phyloP scores from a whole-genome alignment of 441 rosid species.

The Breynia disticha region DNA sequence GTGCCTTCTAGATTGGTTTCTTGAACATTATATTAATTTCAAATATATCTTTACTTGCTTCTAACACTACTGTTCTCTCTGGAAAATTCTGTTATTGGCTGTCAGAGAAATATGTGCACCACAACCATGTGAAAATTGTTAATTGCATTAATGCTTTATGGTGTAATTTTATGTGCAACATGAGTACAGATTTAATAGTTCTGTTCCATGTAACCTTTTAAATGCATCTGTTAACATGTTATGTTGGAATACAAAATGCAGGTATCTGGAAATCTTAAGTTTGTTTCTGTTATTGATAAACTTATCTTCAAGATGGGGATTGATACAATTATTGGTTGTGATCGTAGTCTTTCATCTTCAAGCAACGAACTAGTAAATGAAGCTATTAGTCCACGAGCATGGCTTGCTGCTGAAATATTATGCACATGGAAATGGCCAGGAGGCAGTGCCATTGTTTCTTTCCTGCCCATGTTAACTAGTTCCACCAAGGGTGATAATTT shows the following conservation, averaged over 20 bases:
- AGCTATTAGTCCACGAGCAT: constrained; percentile 44
- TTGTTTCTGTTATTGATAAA: constrained; percentile 57
- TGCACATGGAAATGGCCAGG: constrained; percentile 98
- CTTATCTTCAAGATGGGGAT: constrained; percentile 61
- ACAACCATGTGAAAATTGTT: no score
- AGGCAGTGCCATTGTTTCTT: constrained; percentile 59
- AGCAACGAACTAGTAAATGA: constrained; percentile 22
- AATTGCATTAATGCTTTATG: no score
- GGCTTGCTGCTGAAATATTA: constrained; percentile 87
- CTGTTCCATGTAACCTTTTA: background rate
- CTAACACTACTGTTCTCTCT: no score
- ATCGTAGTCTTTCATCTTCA: constrained; percentile 11
- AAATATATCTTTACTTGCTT: no score
- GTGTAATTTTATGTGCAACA: no score
- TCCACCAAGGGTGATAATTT: constrained; percentile 37
- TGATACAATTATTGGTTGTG: constrained; percentile 33
- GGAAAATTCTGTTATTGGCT: no score
- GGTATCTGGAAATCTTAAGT: constrained; percentile 50
- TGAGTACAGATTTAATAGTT: background rate
- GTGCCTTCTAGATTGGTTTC: constrained; percentile 19
- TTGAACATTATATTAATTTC: background rate
- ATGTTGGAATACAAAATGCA: constrained; percentile 26
- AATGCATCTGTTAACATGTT: constrained; percentile 1
- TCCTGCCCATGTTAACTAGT: constrained; percentile 54
- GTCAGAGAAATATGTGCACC: no score